Base-by-base conservation (phyloP, 371 early-diverging fungal genomes). In the Zancudomyces culisetae region DNA sequence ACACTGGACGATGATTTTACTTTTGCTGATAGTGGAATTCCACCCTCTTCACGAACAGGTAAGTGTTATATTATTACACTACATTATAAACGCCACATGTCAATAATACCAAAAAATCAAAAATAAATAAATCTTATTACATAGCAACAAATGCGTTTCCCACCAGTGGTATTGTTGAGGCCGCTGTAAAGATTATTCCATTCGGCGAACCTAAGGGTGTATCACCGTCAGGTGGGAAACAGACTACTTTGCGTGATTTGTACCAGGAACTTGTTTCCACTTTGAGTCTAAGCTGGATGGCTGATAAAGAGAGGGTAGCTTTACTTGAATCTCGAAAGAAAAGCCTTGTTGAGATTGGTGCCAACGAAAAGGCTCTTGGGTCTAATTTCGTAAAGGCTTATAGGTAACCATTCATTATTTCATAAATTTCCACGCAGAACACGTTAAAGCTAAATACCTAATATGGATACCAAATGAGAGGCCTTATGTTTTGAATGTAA, bases 181-280 rank as follows among this genome's bases (percentile, higher is more conserved):
- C 64, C 3, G 70, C 70, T 1, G 48, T 71, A 1, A 70, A 70
- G 41, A 54, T 70, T 12, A 64, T 70, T 21, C 70, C 70, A 6
- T 70, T 70, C 53, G 72, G 69, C 27, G 53, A 55, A 39, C 29
- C 54, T 3, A 28, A 53, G 18, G 59, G 55, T 2, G 54, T 50
- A 24, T 60, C 55, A 2, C 64, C 63, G 4, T 59, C 62, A 18
- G 62, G 66, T 28, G 62, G 64, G 51, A 51, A 56, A 20, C 70
- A 70, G 23, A 58, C 68, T 10, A 60, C 71, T 12, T 53, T 71
- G 2, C 61, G 64, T n/a, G 68, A 70, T 26, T 46, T 70, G 42
- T 68, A 67, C 56, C 71, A 71, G 43, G 70, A 70, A 42, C 68
- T 70, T 27, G 64, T 62, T 29, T 59, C 61, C 0, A 63, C 68